A percentile compares a stretch with the other conserved stretches of the same genome.
phyloP scores from a whole-genome alignment of 352 stramenopile genomes.

The Blastocystis hominis region DNA sequence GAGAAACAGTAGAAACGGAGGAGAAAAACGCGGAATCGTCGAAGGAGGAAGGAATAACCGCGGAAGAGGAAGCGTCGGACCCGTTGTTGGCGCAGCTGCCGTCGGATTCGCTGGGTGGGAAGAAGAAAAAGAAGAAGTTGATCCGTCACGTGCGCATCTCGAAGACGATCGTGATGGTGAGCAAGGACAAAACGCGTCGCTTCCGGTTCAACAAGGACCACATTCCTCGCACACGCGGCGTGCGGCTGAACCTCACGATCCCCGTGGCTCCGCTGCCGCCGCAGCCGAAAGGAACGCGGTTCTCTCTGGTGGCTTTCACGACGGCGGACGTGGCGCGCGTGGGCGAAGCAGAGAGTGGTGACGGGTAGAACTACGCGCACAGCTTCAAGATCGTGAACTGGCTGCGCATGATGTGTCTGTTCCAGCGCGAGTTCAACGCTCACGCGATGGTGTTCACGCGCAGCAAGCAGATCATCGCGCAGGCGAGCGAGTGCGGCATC shows the following conservation, averaged over 20 bases:
- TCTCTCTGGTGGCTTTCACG: not conserved
- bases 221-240: not conserved
- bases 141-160: not conserved
- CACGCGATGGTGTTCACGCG: not conserved
- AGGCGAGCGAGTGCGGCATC: not conserved
- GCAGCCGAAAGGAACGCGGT: not conserved
- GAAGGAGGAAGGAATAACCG: not conserved
- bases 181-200: not conserved
- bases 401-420: conserved; percentile 16
- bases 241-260: not conserved
- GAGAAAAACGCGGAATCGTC: not conserved
- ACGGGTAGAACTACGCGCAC: not conserved
- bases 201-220: not conserved
- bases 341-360: not conserved
- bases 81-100: not conserved
- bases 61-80: not conserved
- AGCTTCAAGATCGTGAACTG: not conserved
- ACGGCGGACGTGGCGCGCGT: not conserved
- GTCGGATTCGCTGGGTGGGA: not conserved
- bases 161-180: too few relatives aligned
- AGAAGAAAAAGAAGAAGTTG: not conserved
- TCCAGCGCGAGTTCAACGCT: not conserved
- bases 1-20: not conserved
- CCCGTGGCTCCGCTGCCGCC: not conserved
- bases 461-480: not conserved